A percentile compares a stretch with the other conserved stretches of the same genome.
Evolutionary conservation across 768 basidiomycete species (phyloP).

Genomic region (Ephemerocybe angulata): DNA sequence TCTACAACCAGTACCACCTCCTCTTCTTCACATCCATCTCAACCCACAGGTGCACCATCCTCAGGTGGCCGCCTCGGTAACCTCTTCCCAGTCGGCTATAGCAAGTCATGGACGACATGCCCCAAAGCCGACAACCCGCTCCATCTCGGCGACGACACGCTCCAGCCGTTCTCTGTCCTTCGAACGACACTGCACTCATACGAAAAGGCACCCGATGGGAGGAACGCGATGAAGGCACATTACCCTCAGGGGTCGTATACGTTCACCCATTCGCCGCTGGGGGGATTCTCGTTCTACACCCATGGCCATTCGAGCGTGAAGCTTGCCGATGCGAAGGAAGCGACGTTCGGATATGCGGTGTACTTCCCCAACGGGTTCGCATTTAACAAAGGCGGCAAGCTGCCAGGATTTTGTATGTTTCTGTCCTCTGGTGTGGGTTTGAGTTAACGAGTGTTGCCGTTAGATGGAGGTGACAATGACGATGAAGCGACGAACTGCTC

Average conservation of each 20-base stretch:
- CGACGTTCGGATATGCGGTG: constrained; percentile 57
- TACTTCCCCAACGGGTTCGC: constrained; percentile 60
- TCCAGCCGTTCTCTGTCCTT: constrained; percentile 38
- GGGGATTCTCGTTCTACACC: constrained; percentile 73
- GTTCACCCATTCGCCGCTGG: constrained; percentile 40
- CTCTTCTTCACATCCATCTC: too few species aligned
- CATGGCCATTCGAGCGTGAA: constrained; percentile 50
- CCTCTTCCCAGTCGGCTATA: constrained; percentile 39
- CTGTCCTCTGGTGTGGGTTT: constrained; percentile 3
- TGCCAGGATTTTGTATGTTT: constrained; percentile 66
- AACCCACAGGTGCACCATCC: constrained; percentile 10
- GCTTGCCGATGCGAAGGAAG: constrained; percentile 59
- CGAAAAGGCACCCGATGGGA: constrained; percentile 46
- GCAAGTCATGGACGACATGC: constrained; percentile 45
- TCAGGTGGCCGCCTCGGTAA: constrained; percentile 19
- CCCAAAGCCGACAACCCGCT: constrained; percentile 30
- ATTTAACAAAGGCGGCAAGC: constrained; percentile 65
- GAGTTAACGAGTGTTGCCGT: background rate
- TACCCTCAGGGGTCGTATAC: constrained; percentile 58
- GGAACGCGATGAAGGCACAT: constrained; percentile 44
- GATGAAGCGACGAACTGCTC: constrained; percentile 52
- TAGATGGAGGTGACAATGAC: constrained; percentile 54
- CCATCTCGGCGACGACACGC: constrained; percentile 39
- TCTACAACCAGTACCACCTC: background rate
- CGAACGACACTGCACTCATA: constrained; percentile 36